phyloP scores from a whole-genome alignment of 164 flowering plant genomes.

The Amborella trichopoda region DNA sequence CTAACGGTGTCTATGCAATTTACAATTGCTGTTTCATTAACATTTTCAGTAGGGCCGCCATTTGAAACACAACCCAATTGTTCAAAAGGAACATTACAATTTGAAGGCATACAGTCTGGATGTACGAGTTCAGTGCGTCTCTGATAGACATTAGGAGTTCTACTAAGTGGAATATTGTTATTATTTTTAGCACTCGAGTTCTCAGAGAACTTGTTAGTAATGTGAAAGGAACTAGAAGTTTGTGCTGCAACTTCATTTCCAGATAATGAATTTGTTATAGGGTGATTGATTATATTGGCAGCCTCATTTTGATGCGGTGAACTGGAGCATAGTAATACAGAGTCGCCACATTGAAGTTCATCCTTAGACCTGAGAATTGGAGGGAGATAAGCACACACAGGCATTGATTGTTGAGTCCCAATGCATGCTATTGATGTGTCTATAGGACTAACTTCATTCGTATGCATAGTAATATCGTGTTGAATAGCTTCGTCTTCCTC shows the following conservation, averaged over 20 bases:
- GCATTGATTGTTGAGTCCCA: no score
- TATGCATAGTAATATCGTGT: conserved; percentile 15
- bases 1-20: no score
- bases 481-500: conserved; percentile 45
- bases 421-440: no score
- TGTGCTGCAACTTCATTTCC: conserved; percentile 16
- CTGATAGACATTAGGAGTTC: conserved; percentile 6
- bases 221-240: neutral
- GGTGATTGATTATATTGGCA: conserved; percentile 6
- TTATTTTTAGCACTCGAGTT: no score
- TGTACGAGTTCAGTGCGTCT: conserved; percentile 7
- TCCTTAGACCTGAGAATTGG: no score
- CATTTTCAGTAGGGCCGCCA: conserved; percentile 9
- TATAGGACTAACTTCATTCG: conserved; percentile 14
- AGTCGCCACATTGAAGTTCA: no score
- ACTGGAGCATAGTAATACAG: no score
- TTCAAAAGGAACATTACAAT: conserved; percentile 3
- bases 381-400: no score
- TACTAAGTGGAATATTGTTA: neutral
- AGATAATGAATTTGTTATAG: conserved; percentile 6
- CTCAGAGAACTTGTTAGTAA: no score
- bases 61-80: conserved; percentile 6
- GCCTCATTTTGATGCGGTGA: conserved; percentile 14
- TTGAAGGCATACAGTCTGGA: conserved; percentile 4
- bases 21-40: conserved; percentile 16